Evolutionary conservation across 768 basidiomycete genomes (phyloP), one percentile per base, ranked within the genome.

Genomic region (Tulasnella calospora): DNA sequence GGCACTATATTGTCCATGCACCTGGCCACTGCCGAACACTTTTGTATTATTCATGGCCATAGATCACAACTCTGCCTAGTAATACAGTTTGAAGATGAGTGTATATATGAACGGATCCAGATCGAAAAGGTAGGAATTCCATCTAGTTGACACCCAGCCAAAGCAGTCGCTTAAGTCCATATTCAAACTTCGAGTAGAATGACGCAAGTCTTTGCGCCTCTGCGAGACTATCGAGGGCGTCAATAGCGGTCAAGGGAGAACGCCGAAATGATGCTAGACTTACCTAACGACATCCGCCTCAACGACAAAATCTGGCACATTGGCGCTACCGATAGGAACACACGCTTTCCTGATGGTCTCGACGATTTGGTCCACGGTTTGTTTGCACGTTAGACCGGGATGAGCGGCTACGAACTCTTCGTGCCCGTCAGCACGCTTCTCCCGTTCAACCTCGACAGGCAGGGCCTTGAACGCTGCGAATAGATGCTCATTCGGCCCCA

Each of bases 141-240:
- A 69, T 76, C 55, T 75, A 76, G 27, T 27, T 38, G 33, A 76
- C 75, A 76, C 94, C 93, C 71, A 97, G 84, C 95, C 95, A 97
- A 79, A 97, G 84, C 83, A 97, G 85, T 80, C 95, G 87, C 87
- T 96, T 98, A 73, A 98, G 87, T 0, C 94, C 94, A 83, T 97
- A 95, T 82, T 98, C 96, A 90, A 97, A 92, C 85, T 95, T 95
- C 19, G 95, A 90, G 83, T 94, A 93, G 81, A 96, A 87, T 79
- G 91, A 93, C 3, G 94, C 98, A 86, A 92, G 91, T 76, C 89
- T 88, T 83, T 92, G 91, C 2, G 96, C 96, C 81, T 98, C 94
- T 9, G 88, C 88, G 81, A 96, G 83, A 81, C 94, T 96, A 81
- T 77, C 71, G 79, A 51, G 71, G 36, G 12, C 17, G 36, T 35